Evolutionary conservation across 129 eudicot species (phyloP), one percentile per base, ranked within the genome.

Genomic region (Lactuca sativa): DNA sequence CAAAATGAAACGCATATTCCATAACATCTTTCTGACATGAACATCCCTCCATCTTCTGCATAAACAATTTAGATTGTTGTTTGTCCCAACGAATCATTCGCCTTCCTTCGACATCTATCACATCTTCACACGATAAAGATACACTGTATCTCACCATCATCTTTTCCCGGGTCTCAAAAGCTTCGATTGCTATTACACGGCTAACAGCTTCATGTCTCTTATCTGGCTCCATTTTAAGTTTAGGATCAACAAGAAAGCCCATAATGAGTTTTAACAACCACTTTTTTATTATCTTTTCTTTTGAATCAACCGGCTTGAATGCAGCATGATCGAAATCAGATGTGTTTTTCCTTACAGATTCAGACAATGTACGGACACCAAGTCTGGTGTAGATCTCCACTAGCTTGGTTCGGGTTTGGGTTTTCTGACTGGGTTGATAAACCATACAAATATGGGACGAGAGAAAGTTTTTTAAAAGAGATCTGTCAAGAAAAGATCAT

Each of bases 1-100:
- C 56, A 52, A 77, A 80, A 57, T 74, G 67, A 13, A 69, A 77
- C 4, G 83, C 88, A 66, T 80, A 77, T 61, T 77, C 85, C 2
- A 82, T 55, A 6, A 73, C 59, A 54, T n/a, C 60, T 34, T 66
- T 82, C 1, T 25, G 40, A 34, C 85, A 83, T 4, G 65, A 58
- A 14, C 56, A 66, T 37, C 13, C 61, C n/a, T 77, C 83, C 47
- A 79, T 6, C 80, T 69, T 82, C 59, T 77, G 87, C 53, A 72
- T 32, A 6, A 53, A 76, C 7, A 82, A 34, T 70, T 73, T 79
- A 0, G 71, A 64, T 3, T 25, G 63, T 43, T 71, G 69, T 32
- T 78, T 80, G 34, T 86, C 88, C 91, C 91, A 86, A 25, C 85
- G 78, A 0, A 86, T 59, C 88, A 77, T 80, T 66, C 69, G 56